A percentile compares a stretch with the other conserved stretches of the same genome.
Evolutionary conservation across 768 basidiomycete genomes (phyloP).

Genomic region (Daedaleopsis nitida): DNA sequence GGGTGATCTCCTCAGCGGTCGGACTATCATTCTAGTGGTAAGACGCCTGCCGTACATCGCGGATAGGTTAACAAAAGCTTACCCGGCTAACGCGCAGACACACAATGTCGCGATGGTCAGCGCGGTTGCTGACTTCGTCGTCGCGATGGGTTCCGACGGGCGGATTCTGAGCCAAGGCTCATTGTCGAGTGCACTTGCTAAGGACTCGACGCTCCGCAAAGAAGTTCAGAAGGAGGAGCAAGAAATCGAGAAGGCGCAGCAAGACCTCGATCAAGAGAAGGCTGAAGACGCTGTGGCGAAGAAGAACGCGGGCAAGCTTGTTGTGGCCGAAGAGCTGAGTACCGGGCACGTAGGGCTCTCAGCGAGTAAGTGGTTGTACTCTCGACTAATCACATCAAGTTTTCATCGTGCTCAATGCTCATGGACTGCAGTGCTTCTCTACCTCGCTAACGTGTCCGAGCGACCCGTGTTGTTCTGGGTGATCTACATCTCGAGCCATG

Average conservation of each 20-base stretch:
- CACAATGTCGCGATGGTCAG: conserved; percentile 53
- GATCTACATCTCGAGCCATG: conserved; percentile 1
- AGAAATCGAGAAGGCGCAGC: conserved; percentile 25
- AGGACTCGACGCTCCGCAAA: conserved; percentile 37
- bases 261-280: conserved; percentile 22
- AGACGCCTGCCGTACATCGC: conserved; percentile 15
- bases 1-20: conserved; percentile 45
- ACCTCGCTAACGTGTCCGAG: conserved; percentile 7
- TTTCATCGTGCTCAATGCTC: too few relatives aligned
- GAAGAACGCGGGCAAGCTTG: conserved; percentile 33
- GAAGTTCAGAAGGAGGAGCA: conserved; percentile 26
- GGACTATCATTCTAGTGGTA: conserved; percentile 54
- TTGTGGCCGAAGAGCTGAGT: conserved; percentile 38
- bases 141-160: conserved; percentile 57
- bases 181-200: conserved; percentile 45
- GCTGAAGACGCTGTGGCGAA: conserved; percentile 8
- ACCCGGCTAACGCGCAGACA: too few relatives aligned
- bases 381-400: background rate
- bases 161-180: conserved; percentile 49
- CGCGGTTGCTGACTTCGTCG: conserved; percentile 54
- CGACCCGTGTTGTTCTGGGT: conserved; percentile 6
- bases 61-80: conserved; percentile 33
- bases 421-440: conserved; percentile 14
- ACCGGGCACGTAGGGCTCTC: conserved; percentile 25
- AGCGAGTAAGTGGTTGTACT: conserved; percentile 28